phyloP scores from a whole-genome alignment of 1,284 basidiomycete species.

The Heterobasidion parviporum region DNA sequence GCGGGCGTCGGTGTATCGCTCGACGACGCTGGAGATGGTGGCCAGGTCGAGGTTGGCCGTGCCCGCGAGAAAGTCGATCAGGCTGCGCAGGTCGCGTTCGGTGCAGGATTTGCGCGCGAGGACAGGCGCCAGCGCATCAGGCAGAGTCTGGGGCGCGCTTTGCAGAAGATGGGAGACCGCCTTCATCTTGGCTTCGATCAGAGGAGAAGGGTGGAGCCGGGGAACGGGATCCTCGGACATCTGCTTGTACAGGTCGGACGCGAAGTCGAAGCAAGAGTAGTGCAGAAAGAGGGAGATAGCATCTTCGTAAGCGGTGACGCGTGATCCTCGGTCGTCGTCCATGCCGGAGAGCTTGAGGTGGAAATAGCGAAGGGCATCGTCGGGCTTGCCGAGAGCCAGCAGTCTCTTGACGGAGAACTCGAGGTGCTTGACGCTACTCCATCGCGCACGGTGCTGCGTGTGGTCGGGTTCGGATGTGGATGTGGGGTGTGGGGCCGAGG shows the following conservation, averaged over 20 bases:
- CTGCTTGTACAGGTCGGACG: slow-evolving; percentile 29
- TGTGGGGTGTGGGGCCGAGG: not conserved
- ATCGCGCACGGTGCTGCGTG: not conserved
- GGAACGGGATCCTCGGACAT: slow-evolving; percentile 32
- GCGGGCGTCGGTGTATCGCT: slow-evolving; percentile 26
- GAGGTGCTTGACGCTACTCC: not conserved
- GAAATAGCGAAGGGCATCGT: not conserved
- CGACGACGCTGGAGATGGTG: slow-evolving; percentile 26
- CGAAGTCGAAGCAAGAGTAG: slow-evolving; percentile 24
- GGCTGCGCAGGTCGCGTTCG: slow-evolving; percentile 28
- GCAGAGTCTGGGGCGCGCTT: slow-evolving; percentile 15
- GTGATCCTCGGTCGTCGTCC: slow-evolving; percentile 2
- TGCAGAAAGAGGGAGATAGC: slow-evolving; percentile 28
- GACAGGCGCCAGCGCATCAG: slow-evolving; percentile 16
- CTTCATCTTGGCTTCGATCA: slow-evolving; percentile 26
- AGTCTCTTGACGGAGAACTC: not conserved
- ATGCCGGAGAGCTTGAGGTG: not conserved
- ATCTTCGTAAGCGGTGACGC: slow-evolving; percentile 21
- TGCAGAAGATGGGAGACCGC: slow-evolving; percentile 19
- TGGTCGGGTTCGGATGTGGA: not conserved
- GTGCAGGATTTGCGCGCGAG: slow-evolving; percentile 27
- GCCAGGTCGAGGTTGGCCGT: slow-evolving; percentile 13
- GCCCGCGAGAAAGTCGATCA: slow-evolving; percentile 24
- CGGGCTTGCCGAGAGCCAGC: not conserved
- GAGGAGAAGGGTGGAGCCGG: slow-evolving; percentile 25